phyloP scores from a whole-genome alignment of 139 green algal genomes.

The Micromonas commoda region DNA sequence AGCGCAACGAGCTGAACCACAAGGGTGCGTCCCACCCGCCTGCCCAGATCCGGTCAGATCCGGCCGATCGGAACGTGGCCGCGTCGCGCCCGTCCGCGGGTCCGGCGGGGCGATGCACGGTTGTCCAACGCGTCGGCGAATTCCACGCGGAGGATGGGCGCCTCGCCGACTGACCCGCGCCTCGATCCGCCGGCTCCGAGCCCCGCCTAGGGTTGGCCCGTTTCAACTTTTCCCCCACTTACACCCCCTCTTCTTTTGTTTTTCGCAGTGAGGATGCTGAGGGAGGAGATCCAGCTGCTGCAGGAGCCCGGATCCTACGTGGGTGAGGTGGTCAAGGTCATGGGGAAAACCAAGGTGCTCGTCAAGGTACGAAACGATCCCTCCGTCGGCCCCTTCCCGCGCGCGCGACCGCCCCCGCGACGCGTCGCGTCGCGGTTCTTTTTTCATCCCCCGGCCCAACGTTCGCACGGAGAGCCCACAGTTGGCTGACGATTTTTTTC shows the following conservation, averaged over 20 bases:
- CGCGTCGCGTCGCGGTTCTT: neutral
- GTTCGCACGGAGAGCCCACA: too few species aligned
- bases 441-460: neutral
- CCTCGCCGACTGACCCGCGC: too few species aligned
- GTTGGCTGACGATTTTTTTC: neutral
- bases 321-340: constrained; percentile 98
- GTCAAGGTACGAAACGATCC: constrained; percentile 61
- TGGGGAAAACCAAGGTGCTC: constrained; percentile 99
- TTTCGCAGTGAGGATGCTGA: constrained; percentile 82
- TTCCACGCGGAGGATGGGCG: too few species aligned
- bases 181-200: too few species aligned
- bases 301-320: constrained; percentile 98
- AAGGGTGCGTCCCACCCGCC: constrained; percentile 59
- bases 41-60: neutral
- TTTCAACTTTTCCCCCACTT: too few species aligned
- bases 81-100: too few species aligned
- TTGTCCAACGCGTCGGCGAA: too few species aligned
- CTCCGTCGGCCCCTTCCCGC: neutral
- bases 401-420: neutral
- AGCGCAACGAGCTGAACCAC: constrained; percentile 95
- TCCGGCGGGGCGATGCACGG: too few species aligned
- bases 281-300: constrained; percentile 94
- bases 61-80: neutral
- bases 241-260: too few species aligned
- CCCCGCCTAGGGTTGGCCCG: too few species aligned